These are phyloP conservation scores for Mycena filopes DNA, from an alignment of 768 basidiomycete species.

Conservation along the genomic window DNA sequence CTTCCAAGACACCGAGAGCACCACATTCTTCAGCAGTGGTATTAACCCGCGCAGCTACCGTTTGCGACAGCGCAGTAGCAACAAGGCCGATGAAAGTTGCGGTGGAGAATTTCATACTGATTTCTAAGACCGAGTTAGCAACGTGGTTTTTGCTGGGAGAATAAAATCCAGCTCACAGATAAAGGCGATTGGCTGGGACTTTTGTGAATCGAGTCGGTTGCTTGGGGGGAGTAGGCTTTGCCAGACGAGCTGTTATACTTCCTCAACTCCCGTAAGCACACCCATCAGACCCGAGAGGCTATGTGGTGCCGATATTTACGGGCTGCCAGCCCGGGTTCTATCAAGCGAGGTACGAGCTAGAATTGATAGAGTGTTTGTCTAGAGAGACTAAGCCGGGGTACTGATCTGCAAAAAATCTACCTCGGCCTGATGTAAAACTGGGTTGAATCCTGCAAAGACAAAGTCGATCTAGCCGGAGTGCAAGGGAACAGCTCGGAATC, in stretches of 20 bases:
- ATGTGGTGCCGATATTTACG: background rate
- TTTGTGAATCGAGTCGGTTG: slow-evolving; percentile 4
- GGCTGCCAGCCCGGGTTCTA: background rate
- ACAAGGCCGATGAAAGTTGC: background rate
- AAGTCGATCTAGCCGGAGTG: no score
- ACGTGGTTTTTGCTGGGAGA: background rate
- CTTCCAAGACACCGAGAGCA: slow-evolving; percentile 7
- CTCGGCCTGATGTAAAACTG: no score
- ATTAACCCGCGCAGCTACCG: background rate
- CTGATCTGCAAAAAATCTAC: no score
- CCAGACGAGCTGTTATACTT: slow-evolving; percentile 1
- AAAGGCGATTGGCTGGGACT: slow-evolving; percentile 4
- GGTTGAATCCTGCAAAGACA: no score
- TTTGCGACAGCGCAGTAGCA: slow-evolving; percentile 2
- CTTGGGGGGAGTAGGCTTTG: background rate
- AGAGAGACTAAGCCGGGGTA: no score
- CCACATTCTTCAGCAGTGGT: slow-evolving; percentile 6
- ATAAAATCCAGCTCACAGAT: slow-evolving; percentile 4
- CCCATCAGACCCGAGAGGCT: no score
- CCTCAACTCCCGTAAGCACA: background rate
- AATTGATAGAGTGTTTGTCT: no score
- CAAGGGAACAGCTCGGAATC: no score
- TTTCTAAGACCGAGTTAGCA: background rate
- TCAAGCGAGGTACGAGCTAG: no score
- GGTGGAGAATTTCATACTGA: slow-evolving; percentile 9